Base-by-base conservation (phyloP, 179 eudicot species). In the Vitellaria paradoxa region DNA sequence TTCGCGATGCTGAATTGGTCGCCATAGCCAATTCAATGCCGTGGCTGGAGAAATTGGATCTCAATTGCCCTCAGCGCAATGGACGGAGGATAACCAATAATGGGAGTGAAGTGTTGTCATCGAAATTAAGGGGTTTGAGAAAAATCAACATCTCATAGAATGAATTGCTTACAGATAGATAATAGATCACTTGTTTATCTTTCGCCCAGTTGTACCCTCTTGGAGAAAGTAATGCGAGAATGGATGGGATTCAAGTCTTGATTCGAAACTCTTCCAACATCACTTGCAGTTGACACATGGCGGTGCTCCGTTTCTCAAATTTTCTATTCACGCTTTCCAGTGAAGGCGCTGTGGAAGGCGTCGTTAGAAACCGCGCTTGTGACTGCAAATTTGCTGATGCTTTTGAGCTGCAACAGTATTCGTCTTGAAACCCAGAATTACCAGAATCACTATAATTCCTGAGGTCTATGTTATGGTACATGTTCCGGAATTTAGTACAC, bases 261-360 rank as follows among this genome's bases (percentile, higher is more conserved):
- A 46, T 49, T 20, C 3, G 59, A 11, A 46, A 69, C 10, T 47
- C 59, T 21, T 40, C 42, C 18, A 50, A 69, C 37, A 47, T 69
- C 72, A 46, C 77, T 90, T 0, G 70, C 74, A 20, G 46, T 85
- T 76, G 45, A 61, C n/a, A 85, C 82, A 11, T n/a, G n/a, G 85
- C 84, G 78, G n/a, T 69, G 1, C 2, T 8, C 75, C 17, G 85
- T 59, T 52, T 66, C 88, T 24, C 83, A 84, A 40, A 81, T 90
- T 50, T 78, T 81, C 5, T 81, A 81, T 75, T 85, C 84, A n/a
- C n/a, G n/a, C n/a, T n/a, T n/a, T n/a, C n/a, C n/a, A n/a, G n/a
- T n/a, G n/a, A n/a, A n/a, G n/a, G n/a, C n/a, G n/a, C n/a, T n/a
- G n/a, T n/a, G n/a, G n/a, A n/a, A n/a, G n/a, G n/a, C n/a, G n/a